Conservation (phyloP, 2,329 filamentous ascomycete species). For the Fusarium guadeloupense region DNA sequence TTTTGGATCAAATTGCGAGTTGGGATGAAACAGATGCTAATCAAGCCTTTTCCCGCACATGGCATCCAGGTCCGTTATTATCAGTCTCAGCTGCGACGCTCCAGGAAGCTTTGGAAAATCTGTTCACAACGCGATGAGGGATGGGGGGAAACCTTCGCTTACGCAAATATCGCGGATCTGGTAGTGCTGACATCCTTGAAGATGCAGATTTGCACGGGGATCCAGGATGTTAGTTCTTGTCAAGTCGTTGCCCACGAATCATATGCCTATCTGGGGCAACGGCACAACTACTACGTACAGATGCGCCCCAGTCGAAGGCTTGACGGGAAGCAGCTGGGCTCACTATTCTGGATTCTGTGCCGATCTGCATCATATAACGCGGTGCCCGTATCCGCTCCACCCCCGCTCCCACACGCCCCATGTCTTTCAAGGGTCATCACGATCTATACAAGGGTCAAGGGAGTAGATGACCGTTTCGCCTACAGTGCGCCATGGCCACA, state of each 20-base stretch:
- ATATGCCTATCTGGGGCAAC: background rate
- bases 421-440: slow-evolving; percentile 6
- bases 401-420: background rate
- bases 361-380: slow-evolving; percentile 11
- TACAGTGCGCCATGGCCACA: background rate
- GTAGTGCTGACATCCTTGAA: slow-evolving; percentile 20
- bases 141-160: slow-evolving; percentile 3
- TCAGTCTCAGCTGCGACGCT: slow-evolving; percentile 1
- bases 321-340: slow-evolving; percentile 12
- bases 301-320: background rate
- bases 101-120: background rate
- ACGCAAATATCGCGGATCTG: slow-evolving; percentile 27
- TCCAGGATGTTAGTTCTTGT: slow-evolving; percentile 3
- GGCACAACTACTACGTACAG: background rate
- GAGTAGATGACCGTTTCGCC: background rate
- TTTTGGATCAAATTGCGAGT: background rate
- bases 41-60: slow-evolving; percentile 22
- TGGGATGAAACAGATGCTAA: background rate
- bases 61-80: background rate
- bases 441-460: slow-evolving; percentile 21
- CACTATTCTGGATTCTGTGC: background rate
- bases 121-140: background rate
- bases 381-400: background rate
- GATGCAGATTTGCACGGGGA: slow-evolving; percentile 23
- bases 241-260: slow-evolving; percentile 1